These are phyloP conservation scores for Parasarocladium wereldwijsianum DNA, from an alignment of 2,329 filamentous ascomycete species.

Conservation along the genomic window DNA sequence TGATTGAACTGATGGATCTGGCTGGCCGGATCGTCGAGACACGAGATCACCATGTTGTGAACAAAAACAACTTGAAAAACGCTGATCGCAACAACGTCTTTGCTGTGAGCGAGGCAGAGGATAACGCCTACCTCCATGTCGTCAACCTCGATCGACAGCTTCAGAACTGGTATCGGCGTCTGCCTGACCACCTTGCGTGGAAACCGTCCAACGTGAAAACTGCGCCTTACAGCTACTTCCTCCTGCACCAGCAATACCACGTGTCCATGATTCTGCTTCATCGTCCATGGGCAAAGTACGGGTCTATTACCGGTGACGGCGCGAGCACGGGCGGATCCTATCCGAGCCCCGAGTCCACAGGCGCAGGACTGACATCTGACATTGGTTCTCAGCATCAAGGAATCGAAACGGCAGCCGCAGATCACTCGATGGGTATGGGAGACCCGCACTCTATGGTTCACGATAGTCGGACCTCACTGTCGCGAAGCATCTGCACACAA, in stretches of 20 bases:
- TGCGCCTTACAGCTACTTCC: slow-evolving; percentile 35
- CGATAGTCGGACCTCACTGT: slow-evolving; percentile 27
- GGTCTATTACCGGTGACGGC: slow-evolving; percentile 19
- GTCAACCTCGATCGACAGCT: slow-evolving; percentile 36
- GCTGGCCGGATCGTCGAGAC: slow-evolving; percentile 35
- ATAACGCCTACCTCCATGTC: slow-evolving; percentile 32
- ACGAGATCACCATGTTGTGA: slow-evolving; percentile 18
- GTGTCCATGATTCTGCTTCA: slow-evolving; percentile 36
- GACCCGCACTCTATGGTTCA: slow-evolving; percentile 21
- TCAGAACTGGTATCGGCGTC: slow-evolving; percentile 36
- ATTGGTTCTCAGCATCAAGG: slow-evolving; percentile 8
- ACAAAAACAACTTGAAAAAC: slow-evolving; percentile 16
- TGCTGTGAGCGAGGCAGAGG: slow-evolving; percentile 19
- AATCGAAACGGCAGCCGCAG: slow-evolving; percentile 7
- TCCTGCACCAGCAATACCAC: slow-evolving; percentile 41
- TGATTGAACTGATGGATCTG: slow-evolving; percentile 40
- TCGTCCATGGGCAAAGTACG: slow-evolving; percentile 36
- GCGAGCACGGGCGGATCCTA: slow-evolving; percentile 16
- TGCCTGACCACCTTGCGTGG: slow-evolving; percentile 33
- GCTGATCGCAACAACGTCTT: slow-evolving; percentile 15
- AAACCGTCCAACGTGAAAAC: slow-evolving; percentile 33
- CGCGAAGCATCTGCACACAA: slow-evolving; percentile 37
- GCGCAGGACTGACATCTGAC: slow-evolving; percentile 7
- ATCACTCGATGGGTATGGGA: slow-evolving; percentile 13
- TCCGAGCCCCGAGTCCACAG: slow-evolving; percentile 14